phyloP scores from a whole-genome alignment of 352 stramenopile species.

The Pythium utonaiense region DNA sequence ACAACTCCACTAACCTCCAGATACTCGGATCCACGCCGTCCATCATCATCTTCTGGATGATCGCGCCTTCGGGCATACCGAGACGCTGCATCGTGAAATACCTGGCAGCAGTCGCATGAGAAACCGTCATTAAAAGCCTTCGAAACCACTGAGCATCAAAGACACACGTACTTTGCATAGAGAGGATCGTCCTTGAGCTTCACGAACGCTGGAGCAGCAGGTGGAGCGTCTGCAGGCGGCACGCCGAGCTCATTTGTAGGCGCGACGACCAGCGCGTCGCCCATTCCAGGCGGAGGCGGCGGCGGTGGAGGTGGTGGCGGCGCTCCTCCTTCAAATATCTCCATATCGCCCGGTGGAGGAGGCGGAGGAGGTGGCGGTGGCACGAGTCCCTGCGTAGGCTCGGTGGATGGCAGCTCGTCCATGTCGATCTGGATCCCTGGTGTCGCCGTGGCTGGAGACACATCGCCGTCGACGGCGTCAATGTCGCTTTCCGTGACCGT shows the following conservation, averaged over 20 bases:
- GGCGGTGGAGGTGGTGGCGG: slow-evolving; percentile 42
- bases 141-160: neutral
- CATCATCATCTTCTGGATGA: slow-evolving; percentile 79
- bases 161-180: slow-evolving; percentile 56
- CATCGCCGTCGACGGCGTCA: slow-evolving; percentile 30
- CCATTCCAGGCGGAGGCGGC: slow-evolving; percentile 27
- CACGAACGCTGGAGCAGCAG: slow-evolving; percentile 37
- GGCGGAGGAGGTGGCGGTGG: slow-evolving; percentile 30
- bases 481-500: slow-evolving; percentile 60
- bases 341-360: slow-evolving; percentile 21
- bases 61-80: slow-evolving; percentile 67
- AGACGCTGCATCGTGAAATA: slow-evolving; percentile 84
- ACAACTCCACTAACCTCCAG: slow-evolving; percentile 28
- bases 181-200: slow-evolving; percentile 83
- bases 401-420: slow-evolving; percentile 54
- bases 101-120: slow-evolving; percentile 18
- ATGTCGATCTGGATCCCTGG: slow-evolving; percentile 55
- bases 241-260: slow-evolving; percentile 27
- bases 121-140: no score
- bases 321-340: slow-evolving; percentile 17
- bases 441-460: slow-evolving; percentile 26
- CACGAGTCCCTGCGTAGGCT: slow-evolving; percentile 21
- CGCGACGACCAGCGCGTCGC: slow-evolving; percentile 30
- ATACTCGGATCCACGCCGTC: slow-evolving; percentile 67
- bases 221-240: slow-evolving; percentile 22